These are phyloP conservation scores for Ceratobasidium sp. DNA, from an alignment of 1,284 basidiomycete genomes.

Conservation along the genomic window DNA sequence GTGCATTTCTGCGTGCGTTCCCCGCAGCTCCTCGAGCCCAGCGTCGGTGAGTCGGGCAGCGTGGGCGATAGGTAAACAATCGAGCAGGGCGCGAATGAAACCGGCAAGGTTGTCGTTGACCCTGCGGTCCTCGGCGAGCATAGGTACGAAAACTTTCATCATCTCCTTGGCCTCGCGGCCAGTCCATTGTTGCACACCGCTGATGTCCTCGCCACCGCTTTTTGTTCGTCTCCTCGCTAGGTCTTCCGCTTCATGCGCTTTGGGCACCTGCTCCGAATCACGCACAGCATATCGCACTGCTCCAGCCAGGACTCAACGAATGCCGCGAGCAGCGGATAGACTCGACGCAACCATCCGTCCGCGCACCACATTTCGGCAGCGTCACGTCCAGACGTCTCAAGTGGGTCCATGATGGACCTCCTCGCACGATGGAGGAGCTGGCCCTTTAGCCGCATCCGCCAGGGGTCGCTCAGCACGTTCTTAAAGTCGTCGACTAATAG, in stretches of 20 bases:
- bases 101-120: background rate
- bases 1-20: background rate
- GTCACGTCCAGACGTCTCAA: slow-evolving; percentile 36
- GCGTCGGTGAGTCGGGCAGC: background rate
- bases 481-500: slow-evolving; percentile 21
- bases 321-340: slow-evolving; percentile 50
- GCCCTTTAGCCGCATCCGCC: background rate
- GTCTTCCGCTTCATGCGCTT: slow-evolving; percentile 3
- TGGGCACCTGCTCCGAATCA: slow-evolving; percentile 23
- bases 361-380: slow-evolving; percentile 49
- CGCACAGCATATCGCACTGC: slow-evolving; percentile 44
- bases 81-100: background rate
- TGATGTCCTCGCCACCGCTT: background rate
- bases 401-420: slow-evolving; percentile 46
- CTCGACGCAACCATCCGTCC: slow-evolving; percentile 41
- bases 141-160: background rate
- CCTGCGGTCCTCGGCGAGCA: background rate
- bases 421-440: slow-evolving; percentile 50
- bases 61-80: background rate
- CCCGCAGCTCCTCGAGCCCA: background rate
- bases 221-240: background rate
- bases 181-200: slow-evolving; percentile 1
- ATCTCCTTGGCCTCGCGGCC: slow-evolving; percentile 30
- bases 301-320: slow-evolving; percentile 45
- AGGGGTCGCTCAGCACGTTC: background rate